Evolutionary conservation across 768 basidiomycete species (phyloP), one percentile per base, ranked within the genome.

Genomic region (Xerocomellus intermedius): DNA sequence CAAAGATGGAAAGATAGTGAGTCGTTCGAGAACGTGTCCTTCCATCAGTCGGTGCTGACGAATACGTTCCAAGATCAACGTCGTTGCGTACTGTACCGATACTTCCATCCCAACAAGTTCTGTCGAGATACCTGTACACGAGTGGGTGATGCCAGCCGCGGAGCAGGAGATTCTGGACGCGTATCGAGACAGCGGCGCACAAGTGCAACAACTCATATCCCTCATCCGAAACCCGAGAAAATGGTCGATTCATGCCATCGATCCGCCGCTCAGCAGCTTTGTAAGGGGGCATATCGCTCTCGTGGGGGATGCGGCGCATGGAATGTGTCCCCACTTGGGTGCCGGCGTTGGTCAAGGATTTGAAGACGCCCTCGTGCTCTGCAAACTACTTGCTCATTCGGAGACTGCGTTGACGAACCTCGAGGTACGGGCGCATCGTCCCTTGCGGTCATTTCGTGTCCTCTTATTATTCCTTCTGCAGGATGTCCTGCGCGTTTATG

Each of bases 341-440:
- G 76, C 82, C 0, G 83, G 83, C 2, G 81, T 79, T 8, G 80
- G 83, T 8, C 83, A 85, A 68, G 83, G 81, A 2, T 74, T 84
- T 28, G 83, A 85, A 60, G 84, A 84, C 55, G 78, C 76, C 1
- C 75, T 76, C 42, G 63, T 79, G 5, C 66, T 85, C 5, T 75
- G 74, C 37, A 69, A 73, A 12, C 67, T 85, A 14, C 75, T 85
- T 16, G 61, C 64, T 7, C 77, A 79, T 56, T 73, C 78, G 3
- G 61, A 72, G 51, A 76, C 78, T 2, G 73, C 66, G 17, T 41
- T 60, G 16, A 59, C 61, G 8, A 79, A 78, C 56, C 62, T 84
- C 21, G 69, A 75, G 54, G 82, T 78, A 55, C 52, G 72, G 59
- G 19, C 35, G 14, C 38, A 19, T 37, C 42, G 33, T 42, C 28